Percentiles rank a stretch among this genome's conserved stretches.
Evolutionary conservation across 305 asterid species (phyloP).

Genomic region (Plantago coronopus): DNA sequence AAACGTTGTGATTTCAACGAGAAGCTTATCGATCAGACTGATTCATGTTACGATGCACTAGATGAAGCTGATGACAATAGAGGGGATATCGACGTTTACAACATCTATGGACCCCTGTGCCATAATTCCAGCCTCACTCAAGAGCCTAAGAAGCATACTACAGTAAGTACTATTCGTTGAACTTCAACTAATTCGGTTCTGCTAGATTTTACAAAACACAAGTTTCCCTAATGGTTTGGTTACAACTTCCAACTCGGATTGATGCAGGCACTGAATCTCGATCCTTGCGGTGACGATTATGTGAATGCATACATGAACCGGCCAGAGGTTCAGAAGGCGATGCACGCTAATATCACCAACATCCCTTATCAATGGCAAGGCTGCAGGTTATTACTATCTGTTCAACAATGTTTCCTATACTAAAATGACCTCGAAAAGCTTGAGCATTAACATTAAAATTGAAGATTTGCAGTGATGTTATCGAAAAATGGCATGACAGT

Average conservation of each 20-base stretch:
- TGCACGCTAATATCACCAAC: conserved; percentile 69
- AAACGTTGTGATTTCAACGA: conserved; percentile 46
- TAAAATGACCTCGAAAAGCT: not conserved
- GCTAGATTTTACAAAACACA: too few species aligned
- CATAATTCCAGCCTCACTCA: conserved; percentile 28
- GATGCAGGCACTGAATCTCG: conserved; percentile 36
- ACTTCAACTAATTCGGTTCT: too few species aligned
- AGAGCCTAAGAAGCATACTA: conserved; percentile 24
- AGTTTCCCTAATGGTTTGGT: too few species aligned
- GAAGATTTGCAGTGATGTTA: conserved; percentile 35
- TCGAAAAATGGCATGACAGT: conserved; percentile 49
- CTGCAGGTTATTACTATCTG: conserved; percentile 45
- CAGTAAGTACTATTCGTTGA: conserved; percentile 26
- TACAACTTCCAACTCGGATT: too few species aligned
- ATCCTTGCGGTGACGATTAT: conserved; percentile 66
- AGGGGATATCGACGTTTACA: conserved; percentile 31
- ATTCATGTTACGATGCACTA: conserved; percentile 32
- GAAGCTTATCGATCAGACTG: conserved; percentile 22
- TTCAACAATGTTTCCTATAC: too few species aligned
- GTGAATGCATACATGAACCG: conserved; percentile 51
- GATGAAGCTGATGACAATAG: conserved; percentile 13
- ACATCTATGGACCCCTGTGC: conserved; percentile 54
- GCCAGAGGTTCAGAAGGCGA: conserved; percentile 66
- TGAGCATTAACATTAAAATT: not conserved
- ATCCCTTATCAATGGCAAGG: conserved; percentile 50